A percentile compares a stretch with the other conserved stretches of the same genome.
Evolutionary conservation across 116 monocot species (phyloP).

Genomic region (Iris pallida): DNA sequence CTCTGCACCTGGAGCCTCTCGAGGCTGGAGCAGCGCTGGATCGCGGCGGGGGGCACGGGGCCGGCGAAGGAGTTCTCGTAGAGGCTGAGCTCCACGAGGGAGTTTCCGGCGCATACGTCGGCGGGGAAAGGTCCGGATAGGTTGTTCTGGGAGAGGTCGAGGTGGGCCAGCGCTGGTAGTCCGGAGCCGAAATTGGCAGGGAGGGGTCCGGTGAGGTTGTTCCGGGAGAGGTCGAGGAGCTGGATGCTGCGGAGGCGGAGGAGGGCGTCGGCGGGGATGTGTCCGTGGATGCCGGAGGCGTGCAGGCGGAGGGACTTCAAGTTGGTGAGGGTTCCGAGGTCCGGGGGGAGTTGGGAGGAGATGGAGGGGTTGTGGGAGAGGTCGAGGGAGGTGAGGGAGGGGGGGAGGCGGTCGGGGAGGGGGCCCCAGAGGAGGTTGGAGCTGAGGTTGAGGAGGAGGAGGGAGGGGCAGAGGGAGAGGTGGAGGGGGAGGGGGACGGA

Average conservation of each 20-base stretch:
- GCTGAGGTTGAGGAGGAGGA: constrained; percentile 59
- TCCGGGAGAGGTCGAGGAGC: constrained; percentile 52
- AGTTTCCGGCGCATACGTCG: constrained; percentile 44
- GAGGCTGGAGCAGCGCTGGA: constrained; percentile 43
- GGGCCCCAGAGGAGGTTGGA: constrained; percentile 55
- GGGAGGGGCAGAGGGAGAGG: constrained; percentile 46
- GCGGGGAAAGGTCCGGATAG: constrained; percentile 54
- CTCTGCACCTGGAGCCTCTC: constrained; percentile 59
- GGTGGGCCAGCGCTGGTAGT: constrained; percentile 28
- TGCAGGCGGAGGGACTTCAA: constrained; percentile 38
- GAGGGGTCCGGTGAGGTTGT: constrained; percentile 49
- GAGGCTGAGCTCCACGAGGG: constrained; percentile 37
- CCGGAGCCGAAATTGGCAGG: constrained; percentile 52
- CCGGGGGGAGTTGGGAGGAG: constrained; percentile 37
- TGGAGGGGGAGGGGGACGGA: constrained; percentile 50
- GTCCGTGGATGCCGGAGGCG: constrained; percentile 45
- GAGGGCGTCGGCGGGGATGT: no score
- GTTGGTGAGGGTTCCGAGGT: constrained; percentile 36
- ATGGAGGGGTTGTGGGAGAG: constrained; percentile 51
- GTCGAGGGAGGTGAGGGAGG: constrained; percentile 40
- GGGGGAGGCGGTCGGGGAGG: constrained; percentile 54
- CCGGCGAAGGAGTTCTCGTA: constrained; percentile 45
- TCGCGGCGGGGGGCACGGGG: constrained; percentile 11
- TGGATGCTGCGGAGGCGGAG: no score
- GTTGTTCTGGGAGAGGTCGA: constrained; percentile 64